Conservation (phyloP, 805 yeast species). For the Suhomyces kilbournensis region DNA sequence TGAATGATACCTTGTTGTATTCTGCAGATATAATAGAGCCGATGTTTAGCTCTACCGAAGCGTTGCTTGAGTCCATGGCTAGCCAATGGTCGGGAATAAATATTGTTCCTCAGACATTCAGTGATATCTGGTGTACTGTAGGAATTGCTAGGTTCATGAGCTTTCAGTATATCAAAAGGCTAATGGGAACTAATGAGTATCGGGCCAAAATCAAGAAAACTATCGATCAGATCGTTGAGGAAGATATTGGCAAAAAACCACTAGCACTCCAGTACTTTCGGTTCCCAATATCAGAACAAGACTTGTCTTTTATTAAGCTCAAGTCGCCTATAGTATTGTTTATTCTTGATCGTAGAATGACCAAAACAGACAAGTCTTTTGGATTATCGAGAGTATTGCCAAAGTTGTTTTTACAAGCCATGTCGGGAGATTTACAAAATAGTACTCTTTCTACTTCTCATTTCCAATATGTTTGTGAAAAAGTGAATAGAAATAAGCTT, state of each 20-base stretch:
- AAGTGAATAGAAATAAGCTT: constrained; percentile 81
- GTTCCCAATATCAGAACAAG: constrained; percentile 61
- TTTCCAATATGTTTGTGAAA: constrained; percentile 91
- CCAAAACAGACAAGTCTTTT: constrained; percentile 90
- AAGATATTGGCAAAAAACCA: constrained; percentile 78
- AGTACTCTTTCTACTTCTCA: constrained; percentile 77
- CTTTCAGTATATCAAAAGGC: constrained; percentile 57
- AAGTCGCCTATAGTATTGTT: constrained; percentile 85
- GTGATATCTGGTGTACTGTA: constrained; percentile 85
- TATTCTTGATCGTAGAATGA: constrained; percentile 87
- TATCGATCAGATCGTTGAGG: constrained; percentile 64
- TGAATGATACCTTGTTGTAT: constrained; percentile 62
- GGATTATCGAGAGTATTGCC: constrained; percentile 91
- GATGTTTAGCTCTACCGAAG: constrained; percentile 64
- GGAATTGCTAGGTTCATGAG: constrained; percentile 88
- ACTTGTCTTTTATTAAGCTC: constrained; percentile 64
- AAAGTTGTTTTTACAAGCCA: constrained; percentile 84
- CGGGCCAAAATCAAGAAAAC: constrained; percentile 64
- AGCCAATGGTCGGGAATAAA: constrained; percentile 93
- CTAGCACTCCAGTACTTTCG: constrained; percentile 66
- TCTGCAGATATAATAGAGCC: constrained; percentile 78
- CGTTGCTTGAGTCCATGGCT: constrained; percentile 67
- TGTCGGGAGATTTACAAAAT: constrained; percentile 87
- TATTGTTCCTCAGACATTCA: constrained; percentile 73
- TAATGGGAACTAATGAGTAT: constrained; percentile 84